phyloP scores from a whole-genome alignment of 164 flowering plant species.

The Santalum album region DNA sequence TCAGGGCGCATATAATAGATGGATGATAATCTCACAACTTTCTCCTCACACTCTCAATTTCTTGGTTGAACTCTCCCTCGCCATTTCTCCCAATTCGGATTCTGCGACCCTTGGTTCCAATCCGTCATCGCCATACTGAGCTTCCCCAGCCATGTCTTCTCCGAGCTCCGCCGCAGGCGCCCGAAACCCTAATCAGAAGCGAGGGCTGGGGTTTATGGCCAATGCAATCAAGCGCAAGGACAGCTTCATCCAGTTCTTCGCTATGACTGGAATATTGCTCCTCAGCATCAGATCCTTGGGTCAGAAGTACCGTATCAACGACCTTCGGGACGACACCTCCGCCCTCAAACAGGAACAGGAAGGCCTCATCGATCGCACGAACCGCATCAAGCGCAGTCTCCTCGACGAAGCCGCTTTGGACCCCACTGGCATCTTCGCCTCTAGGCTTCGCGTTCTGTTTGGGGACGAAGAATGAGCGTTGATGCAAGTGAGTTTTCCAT shows the following conservation, averaged over 20 bases:
- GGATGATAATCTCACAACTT: no score
- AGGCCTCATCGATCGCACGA: conserved; percentile 46
- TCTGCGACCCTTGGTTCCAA: no score
- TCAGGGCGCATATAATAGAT: no score
- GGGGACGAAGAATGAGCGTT: conserved; percentile 24
- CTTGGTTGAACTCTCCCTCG: no score
- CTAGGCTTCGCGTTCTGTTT: conserved; percentile 63
- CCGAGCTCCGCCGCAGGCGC: conserved; percentile 17
- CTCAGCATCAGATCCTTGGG: conserved; percentile 69
- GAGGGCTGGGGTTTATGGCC: conserved; percentile 31
- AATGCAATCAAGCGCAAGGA: conserved; percentile 53
- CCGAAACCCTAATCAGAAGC: conserved; percentile 20
- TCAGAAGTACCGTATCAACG: conserved; percentile 70
- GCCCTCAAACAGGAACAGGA: conserved; percentile 58
- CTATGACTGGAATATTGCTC: conserved; percentile 68
- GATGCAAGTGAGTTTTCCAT: conserved; percentile 1
- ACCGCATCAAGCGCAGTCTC: conserved; percentile 50
- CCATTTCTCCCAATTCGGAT: no score
- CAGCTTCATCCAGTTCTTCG: conserved; percentile 66
- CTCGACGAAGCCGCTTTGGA: conserved; percentile 68
- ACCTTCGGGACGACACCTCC: conserved; percentile 52
- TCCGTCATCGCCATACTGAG: no score
- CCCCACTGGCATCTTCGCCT: conserved; percentile 57
- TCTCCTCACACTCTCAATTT: no score
- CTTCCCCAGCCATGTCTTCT: conserved; percentile 18